A percentile compares a stretch with the other conserved stretches of the same genome.
Evolutionary conservation across 1,284 basidiomycete species (phyloP).

Genomic region (Irpex sp.): DNA sequence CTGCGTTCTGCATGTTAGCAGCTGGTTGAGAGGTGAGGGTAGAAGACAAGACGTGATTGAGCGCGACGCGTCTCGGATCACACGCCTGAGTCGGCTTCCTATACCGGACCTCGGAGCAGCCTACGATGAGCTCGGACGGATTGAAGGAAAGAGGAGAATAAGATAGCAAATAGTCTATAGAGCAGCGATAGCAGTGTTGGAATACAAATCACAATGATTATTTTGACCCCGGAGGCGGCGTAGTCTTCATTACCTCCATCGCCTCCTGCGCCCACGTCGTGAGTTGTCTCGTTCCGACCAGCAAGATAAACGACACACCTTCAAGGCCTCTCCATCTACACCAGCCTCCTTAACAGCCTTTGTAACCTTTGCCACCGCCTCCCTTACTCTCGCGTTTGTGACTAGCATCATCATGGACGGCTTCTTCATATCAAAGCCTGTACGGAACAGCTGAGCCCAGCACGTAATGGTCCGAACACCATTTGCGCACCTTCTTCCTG

Average conservation of each 20-base stretch:
- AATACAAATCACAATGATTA: not conserved
- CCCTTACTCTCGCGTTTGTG: constrained; percentile 47
- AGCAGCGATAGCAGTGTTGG: not conserved
- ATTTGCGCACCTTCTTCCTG: constrained; percentile 45
- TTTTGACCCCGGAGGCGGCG: not conserved
- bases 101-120: not conserved
- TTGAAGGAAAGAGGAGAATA: not conserved
- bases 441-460: constrained; percentile 28
- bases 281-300: not conserved
- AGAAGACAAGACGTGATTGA: not conserved
- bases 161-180: not conserved
- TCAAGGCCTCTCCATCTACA: constrained; percentile 32
- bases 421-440: constrained; percentile 40
- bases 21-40: not conserved
- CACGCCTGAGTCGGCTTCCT: not conserved
- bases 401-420: constrained; percentile 47
- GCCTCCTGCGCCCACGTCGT: not conserved
- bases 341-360: constrained; percentile 55
- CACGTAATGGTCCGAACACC: not conserved
- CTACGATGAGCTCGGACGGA: no score
- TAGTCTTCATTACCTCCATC: constrained; percentile 9
- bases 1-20: constrained; percentile 2
- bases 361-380: constrained; percentile 38
- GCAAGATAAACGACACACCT: constrained; percentile 26
- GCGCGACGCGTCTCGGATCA: not conserved